phyloP scores from a whole-genome alignment of 2,329 filamentous ascomycete genomes.

The Neophaeococcomyces aloes region DNA sequence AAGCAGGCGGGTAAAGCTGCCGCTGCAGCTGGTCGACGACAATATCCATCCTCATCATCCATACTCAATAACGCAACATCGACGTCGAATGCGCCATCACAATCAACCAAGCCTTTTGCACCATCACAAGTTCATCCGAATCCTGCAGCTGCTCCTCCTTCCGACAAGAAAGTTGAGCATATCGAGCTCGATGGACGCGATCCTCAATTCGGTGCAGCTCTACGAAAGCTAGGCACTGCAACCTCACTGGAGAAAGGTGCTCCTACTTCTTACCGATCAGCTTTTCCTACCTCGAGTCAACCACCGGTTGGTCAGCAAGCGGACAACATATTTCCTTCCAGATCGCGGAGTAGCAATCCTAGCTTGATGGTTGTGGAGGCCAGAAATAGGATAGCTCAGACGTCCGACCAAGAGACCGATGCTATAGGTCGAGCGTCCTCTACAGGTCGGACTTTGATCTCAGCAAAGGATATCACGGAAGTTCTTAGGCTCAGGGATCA shows the following conservation, averaged over 20 bases:
- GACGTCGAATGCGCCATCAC: conserved; percentile 9
- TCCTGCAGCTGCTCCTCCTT: conserved; percentile 11
- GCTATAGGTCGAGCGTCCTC: conserved; percentile 35
- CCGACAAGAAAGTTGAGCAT: conserved; percentile 9
- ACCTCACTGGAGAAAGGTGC: conserved; percentile 45
- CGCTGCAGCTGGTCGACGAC: conserved; percentile 15
- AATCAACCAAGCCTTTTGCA: conserved; percentile 8
- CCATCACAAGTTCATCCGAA: conserved; percentile 17
- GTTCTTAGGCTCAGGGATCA: conserved; percentile 39
- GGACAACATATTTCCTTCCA: conserved; percentile 29
- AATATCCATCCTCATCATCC: conserved; percentile 20
- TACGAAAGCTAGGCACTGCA: conserved; percentile 52
- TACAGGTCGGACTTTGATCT: conserved; percentile 36
- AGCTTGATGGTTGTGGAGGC: conserved; percentile 45
- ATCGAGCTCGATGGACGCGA: conserved; percentile 53
- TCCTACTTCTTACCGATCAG: conserved; percentile 39
- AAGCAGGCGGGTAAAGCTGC: conserved; percentile 18
- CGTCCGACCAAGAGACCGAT: conserved; percentile 45
- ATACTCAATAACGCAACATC: conserved; percentile 14
- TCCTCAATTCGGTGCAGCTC: conserved; percentile 65
- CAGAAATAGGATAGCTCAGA: conserved; percentile 39
- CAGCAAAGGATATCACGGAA: conserved; percentile 41
- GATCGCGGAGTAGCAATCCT: conserved; percentile 37
- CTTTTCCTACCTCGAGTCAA: conserved; percentile 22
- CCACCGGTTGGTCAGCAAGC: conserved; percentile 22